A percentile compares a stretch with the other conserved stretches of the same genome.
These are phyloP conservation scores for Zalaria obscura DNA, from an alignment of 2,329 filamentous ascomycete species.

Conservation along the genomic window DNA sequence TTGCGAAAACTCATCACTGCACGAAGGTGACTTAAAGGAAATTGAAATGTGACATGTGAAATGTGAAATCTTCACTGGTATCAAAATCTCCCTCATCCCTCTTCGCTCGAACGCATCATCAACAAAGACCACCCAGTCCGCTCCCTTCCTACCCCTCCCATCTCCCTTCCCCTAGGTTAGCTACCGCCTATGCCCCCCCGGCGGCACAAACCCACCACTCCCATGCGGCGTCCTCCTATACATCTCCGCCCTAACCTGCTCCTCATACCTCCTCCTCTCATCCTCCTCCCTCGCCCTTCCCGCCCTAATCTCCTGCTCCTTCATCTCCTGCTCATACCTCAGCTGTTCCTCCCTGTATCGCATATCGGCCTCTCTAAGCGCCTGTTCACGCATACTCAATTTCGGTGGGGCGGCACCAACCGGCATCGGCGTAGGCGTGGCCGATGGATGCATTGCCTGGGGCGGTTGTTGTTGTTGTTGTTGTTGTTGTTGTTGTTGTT, in stretches of 20 bases:
- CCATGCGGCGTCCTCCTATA: conserved; percentile 5
- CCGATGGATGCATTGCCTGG: background rate
- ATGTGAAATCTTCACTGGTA: too few relatives aligned
- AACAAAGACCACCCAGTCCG: too few relatives aligned
- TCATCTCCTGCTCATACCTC: conserved; percentile 7
- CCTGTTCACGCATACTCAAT: background rate
- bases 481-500: conserved; percentile 4
- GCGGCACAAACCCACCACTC: background rate
- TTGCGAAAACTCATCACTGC: too few relatives aligned
- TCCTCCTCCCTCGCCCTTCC: conserved; percentile 1
- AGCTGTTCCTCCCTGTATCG: conserved; percentile 2
- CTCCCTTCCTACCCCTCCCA: too few relatives aligned
- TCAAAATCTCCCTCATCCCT: too few relatives aligned
- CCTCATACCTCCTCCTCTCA: background rate
- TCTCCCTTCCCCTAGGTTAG: too few relatives aligned
- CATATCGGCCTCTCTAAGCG: background rate
- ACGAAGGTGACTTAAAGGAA: too few relatives aligned
- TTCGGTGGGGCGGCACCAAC: too few relatives aligned
- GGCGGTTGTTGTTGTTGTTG: conserved; percentile 2
- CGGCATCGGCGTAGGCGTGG: too few relatives aligned
- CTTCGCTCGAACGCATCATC: too few relatives aligned
- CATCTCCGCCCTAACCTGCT: background rate
- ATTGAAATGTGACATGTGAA: too few relatives aligned
- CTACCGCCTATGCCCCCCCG: too few relatives aligned
- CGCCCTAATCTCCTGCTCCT: conserved; percentile 3